Conservation (phyloP, 768 basidiomycete genomes). For the Tricholoma terreum region DNA sequence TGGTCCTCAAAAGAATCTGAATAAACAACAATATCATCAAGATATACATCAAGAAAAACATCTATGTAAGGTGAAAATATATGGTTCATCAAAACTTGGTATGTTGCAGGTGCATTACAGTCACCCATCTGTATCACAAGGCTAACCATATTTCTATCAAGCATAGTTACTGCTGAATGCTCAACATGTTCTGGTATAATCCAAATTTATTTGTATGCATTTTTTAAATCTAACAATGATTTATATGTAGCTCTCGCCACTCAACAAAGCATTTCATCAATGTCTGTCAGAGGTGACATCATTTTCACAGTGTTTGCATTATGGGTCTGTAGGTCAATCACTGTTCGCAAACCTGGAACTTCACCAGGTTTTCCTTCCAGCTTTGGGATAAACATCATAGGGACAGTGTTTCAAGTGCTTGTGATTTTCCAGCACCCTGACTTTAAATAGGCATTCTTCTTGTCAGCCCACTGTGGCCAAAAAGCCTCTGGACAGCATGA, state of each 20-base stretch:
- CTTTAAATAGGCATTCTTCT: slow-evolving; percentile 25
- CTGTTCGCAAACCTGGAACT: slow-evolving; percentile 10
- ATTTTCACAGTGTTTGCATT: background rate
- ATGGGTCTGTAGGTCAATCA: slow-evolving; percentile 22
- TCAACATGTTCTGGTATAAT: no score
- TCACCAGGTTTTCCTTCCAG: background rate
- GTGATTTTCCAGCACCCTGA: slow-evolving; percentile 29
- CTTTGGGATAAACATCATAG: background rate
- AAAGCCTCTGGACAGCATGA: slow-evolving; percentile 38
- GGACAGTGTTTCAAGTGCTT: slow-evolving; percentile 23
- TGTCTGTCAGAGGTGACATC: background rate
- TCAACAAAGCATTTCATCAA: background rate
- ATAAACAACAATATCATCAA: no score
- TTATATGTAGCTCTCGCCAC: background rate
- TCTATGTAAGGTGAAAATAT: no score
- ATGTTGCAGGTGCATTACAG: no score
- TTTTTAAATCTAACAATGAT: no score
- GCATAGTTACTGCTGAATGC: slow-evolving; percentile 17
- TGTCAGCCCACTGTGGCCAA: slow-evolving; percentile 26
- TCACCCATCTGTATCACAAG: no score
- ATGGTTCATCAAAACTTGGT: no score
- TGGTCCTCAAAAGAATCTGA: no score
- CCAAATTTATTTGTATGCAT: no score
- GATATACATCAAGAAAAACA: no score
- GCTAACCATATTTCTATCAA: no score